Evolutionary conservation across 2,329 filamentous ascomycete genomes (phyloP).

Genomic region (Fusarium metavorans): DNA sequence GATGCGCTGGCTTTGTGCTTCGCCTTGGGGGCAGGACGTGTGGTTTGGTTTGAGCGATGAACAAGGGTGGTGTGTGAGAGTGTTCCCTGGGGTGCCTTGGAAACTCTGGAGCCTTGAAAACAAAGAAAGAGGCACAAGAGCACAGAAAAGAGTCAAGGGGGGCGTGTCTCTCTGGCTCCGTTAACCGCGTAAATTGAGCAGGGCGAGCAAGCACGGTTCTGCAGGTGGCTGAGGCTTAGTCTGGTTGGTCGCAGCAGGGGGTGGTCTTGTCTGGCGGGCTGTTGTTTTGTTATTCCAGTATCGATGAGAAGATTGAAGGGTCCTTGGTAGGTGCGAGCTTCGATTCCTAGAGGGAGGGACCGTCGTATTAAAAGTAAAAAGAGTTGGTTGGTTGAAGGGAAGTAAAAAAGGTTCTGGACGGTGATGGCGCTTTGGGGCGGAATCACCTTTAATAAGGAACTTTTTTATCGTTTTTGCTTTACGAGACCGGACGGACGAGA

Average conservation of each 20-base stretch:
- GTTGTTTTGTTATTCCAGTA: neutral
- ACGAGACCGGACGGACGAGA: neutral
- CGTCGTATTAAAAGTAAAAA: neutral
- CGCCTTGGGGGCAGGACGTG: slow-evolving; percentile 25
- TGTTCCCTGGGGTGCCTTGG: slow-evolving; percentile 12
- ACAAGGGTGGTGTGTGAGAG: slow-evolving; percentile 19
- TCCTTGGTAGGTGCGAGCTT: slow-evolving; percentile 3
- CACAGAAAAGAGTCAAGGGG: slow-evolving; percentile 9
- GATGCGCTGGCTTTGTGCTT: slow-evolving; percentile 34
- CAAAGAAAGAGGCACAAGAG: neutral
- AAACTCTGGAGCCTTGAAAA: slow-evolving; percentile 37
- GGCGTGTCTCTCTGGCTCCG: slow-evolving; percentile 14
- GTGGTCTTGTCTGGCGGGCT: neutral
- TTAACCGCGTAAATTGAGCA: slow-evolving; percentile 25
- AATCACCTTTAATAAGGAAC: slow-evolving; percentile 18
- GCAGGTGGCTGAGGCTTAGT: slow-evolving; percentile 46
- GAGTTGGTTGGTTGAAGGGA: neutral
- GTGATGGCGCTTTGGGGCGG: slow-evolving; percentile 5
- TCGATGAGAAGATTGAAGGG: slow-evolving; percentile 32
- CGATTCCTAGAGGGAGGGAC: neutral
- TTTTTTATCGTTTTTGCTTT: neutral
- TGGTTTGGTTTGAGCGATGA: slow-evolving; percentile 22
- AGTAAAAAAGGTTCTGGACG: slow-evolving; percentile 15
- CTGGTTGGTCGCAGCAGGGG: slow-evolving; percentile 31
- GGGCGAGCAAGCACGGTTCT: slow-evolving; percentile 38